phyloP scores from a whole-genome alignment of 2,329 filamentous ascomycete species.

The Fusarium sp. region DNA sequence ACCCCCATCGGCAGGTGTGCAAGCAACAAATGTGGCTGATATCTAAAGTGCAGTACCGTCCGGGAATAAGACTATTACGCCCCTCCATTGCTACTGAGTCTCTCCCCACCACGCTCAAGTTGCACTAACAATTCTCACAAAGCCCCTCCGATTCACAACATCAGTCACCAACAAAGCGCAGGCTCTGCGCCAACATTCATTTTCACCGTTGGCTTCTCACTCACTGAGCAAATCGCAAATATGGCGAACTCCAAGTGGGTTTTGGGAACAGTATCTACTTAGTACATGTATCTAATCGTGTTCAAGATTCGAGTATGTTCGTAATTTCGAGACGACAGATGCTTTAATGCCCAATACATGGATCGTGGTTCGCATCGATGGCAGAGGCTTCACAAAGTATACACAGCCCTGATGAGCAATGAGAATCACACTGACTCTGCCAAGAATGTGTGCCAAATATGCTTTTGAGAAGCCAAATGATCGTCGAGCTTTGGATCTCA shows the following conservation, averaged over 20 bases:
- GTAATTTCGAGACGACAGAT: constrained; percentile 86
- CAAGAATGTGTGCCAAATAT: constrained; percentile 84
- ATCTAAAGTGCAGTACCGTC: background rate
- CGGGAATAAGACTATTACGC: background rate
- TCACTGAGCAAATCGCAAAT: constrained; percentile 18
- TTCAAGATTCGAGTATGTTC: constrained; percentile 91
- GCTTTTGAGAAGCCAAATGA: constrained; percentile 94
- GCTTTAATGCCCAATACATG: constrained; percentile 88
- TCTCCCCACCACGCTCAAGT: constrained; percentile 26
- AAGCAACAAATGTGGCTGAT: constrained; percentile 29
- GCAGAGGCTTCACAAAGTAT: constrained; percentile 94
- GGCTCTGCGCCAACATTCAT: constrained; percentile 5
- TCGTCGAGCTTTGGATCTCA: constrained; percentile 84
- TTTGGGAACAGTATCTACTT: background rate
- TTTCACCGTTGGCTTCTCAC: constrained; percentile 7
- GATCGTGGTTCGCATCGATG: constrained; percentile 95
- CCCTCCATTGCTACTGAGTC: background rate
- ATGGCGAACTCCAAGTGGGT: constrained; percentile 70
- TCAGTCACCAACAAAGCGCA: constrained; percentile 22
- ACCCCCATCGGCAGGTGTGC: constrained; percentile 27
- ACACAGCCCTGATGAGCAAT: constrained; percentile 14
- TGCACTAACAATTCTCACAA: constrained; percentile 48
- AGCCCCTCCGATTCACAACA: constrained; percentile 38
- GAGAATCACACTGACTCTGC: constrained; percentile 31
- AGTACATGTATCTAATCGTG: constrained; percentile 24